Base-by-base conservation (phyloP, 768 basidiomycete species). In the Phlebiopsis gigantea region DNA sequence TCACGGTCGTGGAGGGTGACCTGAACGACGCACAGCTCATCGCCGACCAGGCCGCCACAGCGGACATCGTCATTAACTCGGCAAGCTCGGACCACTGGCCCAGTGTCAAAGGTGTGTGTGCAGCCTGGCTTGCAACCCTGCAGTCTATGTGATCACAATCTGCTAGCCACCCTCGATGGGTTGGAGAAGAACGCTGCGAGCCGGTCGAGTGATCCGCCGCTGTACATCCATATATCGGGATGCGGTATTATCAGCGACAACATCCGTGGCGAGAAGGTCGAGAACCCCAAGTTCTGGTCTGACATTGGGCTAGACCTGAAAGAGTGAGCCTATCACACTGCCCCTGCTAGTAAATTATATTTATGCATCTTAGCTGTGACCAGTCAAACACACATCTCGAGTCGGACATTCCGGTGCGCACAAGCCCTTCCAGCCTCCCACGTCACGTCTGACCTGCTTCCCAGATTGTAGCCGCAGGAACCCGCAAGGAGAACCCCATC, bases 221-320 rank as follows among this genome's bases (percentile, higher is more conserved):
- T 77, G 24, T 79, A 76, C 53, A 68, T 79, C 46, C 76, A 79
- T 41, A 63, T 76, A 19, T 77, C 77, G 1, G 77, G 77, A 2
- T 63, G 66, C 10, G 76, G 72, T 19, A 71, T 79, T 45, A 46
- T 71, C 30, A 71, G 71, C 53, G 73, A 78, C 65, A 73, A 73
- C 56, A 68, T 73, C 64, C 68, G 68, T 22, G 77, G 77, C 12
- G 74, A 77, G 59, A 61, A 61, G 17, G 59, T 73, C 21, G 68
- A 69, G 12, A 55, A 65, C 25, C 62, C 73, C 57, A 67, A 67
- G 17, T 63, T 63, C 29, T 76, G 74, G 65, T 65, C 69, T 3
- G 77, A 79, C 54, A 67, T 73, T 4, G 70, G 67, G 39, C 68
- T 78, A 50, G 64, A 68, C 54, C 29, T 73, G 31, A 67, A 67